Evolutionary conservation across 108 stramenopile species (phyloP), one percentile per base, ranked within the genome.

Genomic region (Nitzschia sp.): DNA sequence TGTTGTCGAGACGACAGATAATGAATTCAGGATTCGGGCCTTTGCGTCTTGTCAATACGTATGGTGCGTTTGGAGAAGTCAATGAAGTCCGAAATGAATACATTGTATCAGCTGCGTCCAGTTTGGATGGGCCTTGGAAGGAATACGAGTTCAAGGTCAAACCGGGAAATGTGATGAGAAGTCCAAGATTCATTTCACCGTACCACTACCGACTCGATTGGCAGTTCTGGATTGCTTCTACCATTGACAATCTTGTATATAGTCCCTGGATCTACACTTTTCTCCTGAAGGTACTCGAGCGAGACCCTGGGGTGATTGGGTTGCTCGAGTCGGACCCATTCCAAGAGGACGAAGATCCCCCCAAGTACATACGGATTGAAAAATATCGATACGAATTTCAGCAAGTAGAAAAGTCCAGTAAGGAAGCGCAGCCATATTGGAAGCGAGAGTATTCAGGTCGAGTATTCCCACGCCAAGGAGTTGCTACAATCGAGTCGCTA

Each of bases 11-110:
- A 33, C 21, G 58, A 26, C 87, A 88, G 59, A 32, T 83, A 5
- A 88, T 88, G 87, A 88, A 88, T 71, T 72, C 53, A 27, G 85
- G 82, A n/a, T 89, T 84, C 48, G 85, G 84, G 58, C 81, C 72
- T 27, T 47, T 83, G 19, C 81, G 85, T 26, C 71, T 84, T 4
- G 68, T 73, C 33, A 78, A 81, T 53, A 89, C 83, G 22, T 86
- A 50, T 55, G 85, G 85, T 36, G 85, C 83, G 0, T 89, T 86
- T 62, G 88, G 85, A 13, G 57, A 48, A 3, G 87, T 89, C 11
- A 38, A 71, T 34, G 83, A 84, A 62, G 61, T 64, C 29, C 72
- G 87, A 1, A 36, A 62, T 16, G 87, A 85, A 60, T 60, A 84
- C 11, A 79, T 89, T 8, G 78, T 89, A 36, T 77, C 77, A 19